Base-by-base conservation (phyloP, 2,329 filamentous ascomycete species). In the Cordyceps farinosa region DNA sequence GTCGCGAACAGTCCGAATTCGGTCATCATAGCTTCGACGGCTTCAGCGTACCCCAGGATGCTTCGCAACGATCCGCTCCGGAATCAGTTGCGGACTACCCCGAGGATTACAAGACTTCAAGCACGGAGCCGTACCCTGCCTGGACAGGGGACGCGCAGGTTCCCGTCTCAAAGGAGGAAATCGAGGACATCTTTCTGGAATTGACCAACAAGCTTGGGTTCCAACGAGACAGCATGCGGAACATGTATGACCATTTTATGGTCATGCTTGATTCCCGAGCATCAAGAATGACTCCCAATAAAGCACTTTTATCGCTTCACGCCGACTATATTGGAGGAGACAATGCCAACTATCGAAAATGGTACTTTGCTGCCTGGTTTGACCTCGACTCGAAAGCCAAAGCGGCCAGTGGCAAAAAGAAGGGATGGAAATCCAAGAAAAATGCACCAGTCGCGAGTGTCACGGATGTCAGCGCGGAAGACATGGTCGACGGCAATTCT, bases 161-260 rank as follows among this genome's bases (percentile, higher is more conserved):
- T 67, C 95, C 95, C 3, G 81, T 98, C 34, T 98, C 95, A 10
- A 99, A 99, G 78, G 95, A 99, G 75, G 95, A 99, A 77, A 89
- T 99, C 36, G 95, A 99, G 77, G 95, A 99, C 73, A 98, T 99
- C 69, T 99, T 99, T 77, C 79, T 99, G 45, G 95, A 99, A 70
- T 77, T 99, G 64, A 92, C 92, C 0, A 89, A 91, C 71, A 99
- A 99, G 76, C 98, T 99, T 71, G 95, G 95, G 69, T 99, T 99
- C 80, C 95, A 99, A 80, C 88, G 95, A 51, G 95, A 99, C 81
- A 99, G 95, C 84, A 99, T 99, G 94, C 89, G 95, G 55, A 99
- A 99, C 83, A 96, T 99, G 91, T 99, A 97, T 76, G 95, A 99
- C 73, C 95, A 99, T 76, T 82, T 99, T 68, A 98, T 99, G 95